These are phyloP conservation scores for Cercis canadensis DNA, from an alignment of 306 rosid species.

Conservation along the genomic window DNA sequence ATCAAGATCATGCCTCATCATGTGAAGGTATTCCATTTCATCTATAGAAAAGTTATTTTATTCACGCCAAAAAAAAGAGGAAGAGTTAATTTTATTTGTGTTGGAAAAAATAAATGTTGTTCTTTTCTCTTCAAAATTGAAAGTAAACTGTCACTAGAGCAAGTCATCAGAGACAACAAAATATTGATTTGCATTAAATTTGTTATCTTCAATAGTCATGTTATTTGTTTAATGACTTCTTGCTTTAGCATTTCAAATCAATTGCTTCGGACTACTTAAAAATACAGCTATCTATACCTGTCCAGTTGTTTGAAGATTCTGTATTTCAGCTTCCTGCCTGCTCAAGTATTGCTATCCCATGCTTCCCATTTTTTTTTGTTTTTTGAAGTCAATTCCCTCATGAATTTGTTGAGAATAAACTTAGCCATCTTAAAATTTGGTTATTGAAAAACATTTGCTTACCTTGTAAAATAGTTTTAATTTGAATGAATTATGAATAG, in stretches of 20 bases:
- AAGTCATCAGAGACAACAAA: no score
- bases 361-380: not conserved
- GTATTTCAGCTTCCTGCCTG: not conserved
- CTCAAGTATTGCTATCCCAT: constrained; percentile 1
- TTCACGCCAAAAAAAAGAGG: no score
- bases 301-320: not conserved
- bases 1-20: constrained; percentile 98
- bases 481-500: constrained; percentile 11
- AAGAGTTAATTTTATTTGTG: not conserved
- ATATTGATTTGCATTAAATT: no score
- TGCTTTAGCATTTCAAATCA: no score
- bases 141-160: not conserved
- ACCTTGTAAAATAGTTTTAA: constrained; percentile 1
- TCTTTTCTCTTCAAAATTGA: constrained; percentile 26
- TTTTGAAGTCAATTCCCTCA: no score
- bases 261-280: no score
- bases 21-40: constrained; percentile 70
- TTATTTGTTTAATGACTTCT: no score
- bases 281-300: not conserved
- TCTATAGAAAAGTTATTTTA: not conserved
- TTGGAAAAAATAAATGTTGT: not conserved
- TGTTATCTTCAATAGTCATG: no score
- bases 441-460: not conserved
- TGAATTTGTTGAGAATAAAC: constrained; percentile 4
- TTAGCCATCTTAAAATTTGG: constrained; percentile 5